These are phyloP conservation scores for Hyaloscypha finlandica DNA, from an alignment of 495 filamentous ascomycete genomes.

Conservation along the genomic window DNA sequence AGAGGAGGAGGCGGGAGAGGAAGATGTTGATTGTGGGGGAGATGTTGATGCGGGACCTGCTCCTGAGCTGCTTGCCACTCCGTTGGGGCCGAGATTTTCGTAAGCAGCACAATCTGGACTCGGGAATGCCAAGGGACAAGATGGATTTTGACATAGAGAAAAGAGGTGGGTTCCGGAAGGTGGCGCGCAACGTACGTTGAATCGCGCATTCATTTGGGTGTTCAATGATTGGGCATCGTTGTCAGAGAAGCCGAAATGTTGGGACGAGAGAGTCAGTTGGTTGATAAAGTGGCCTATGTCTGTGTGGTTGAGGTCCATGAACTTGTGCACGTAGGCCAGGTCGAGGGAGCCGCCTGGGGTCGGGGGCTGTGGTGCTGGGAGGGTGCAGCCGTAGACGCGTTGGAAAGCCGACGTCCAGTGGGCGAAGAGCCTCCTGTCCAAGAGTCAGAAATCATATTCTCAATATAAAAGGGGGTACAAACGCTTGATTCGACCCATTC, in stretches of 20 bases:
- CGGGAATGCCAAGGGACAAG: conserved; percentile 27
- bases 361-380: conserved; percentile 13
- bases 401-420: conserved; percentile 28
- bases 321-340: conserved; percentile 29
- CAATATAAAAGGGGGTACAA: background rate
- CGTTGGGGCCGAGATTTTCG: conserved; percentile 19
- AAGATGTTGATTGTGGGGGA: conserved; percentile 6
- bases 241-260: conserved; percentile 27
- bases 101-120: conserved; percentile 27
- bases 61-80: background rate
- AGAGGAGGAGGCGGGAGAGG: conserved; percentile 3
- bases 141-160: conserved; percentile 25
- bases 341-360: conserved; percentile 14
- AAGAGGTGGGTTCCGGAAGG: conserved; percentile 15
- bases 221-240: conserved; percentile 24
- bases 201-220: conserved; percentile 20
- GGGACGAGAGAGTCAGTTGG: conserved; percentile 19
- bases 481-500: conserved; percentile 29
- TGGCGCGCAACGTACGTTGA: conserved; percentile 30
- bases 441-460: conserved; percentile 1
- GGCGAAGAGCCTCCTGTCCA: conserved; percentile 24
- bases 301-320: conserved; percentile 32
- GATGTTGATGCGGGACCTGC: background rate
- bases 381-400: conserved; percentile 27
- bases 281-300: conserved; percentile 32